Evolutionary conservation across 2,329 filamentous ascomycete genomes (phyloP), one percentile per base, ranked within the genome.

Genomic region (Pseudogymnoascus pannorum): DNA sequence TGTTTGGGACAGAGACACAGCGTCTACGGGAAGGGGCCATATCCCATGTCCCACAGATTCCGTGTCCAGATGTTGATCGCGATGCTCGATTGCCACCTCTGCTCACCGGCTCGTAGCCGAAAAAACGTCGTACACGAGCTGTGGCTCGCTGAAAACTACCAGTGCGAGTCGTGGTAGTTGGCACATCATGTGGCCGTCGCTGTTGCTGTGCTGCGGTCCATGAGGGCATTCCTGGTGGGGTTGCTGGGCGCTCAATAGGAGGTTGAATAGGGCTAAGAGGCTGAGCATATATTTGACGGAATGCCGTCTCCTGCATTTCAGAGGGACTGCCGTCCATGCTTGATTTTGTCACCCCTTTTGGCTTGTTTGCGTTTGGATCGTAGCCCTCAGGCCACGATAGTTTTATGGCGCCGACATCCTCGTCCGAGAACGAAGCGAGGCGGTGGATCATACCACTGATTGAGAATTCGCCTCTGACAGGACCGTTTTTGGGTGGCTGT

Each of bases 161-260:
- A 20, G 60, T 60, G 14, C 59, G 57, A 2, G 65, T 58, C 11
- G 61, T 58, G 14, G 60, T 14, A n/a, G 59, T 66, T 31, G 48
- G 20, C 1, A 54, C 48, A 14, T n/a, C 57, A 20, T 18, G 31
- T 38, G 57, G 31, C 12, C 57, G 33, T 36, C 57, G 57, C n/a
- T 54, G 48, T 40, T 54, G 44, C 31, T 72, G 71, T 31, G 68
- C 64, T 35, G 64, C 67, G 1, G 69, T 71, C 71, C 71, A 73
- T 8, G 70, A 72, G 16, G 71, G 71, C 65, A 72, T 67, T 8
- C 71, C 71, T 11, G 67, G 67, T 14, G 71, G 71, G 9, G 71
- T 73, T 20, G 60, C 31, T 26, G 66, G 69, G n/a, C 71, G 65
- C 11, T 68, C 57, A 4, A 67, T 62, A 20, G 71, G 71, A 26